Conservation (phyloP, 495 filamentous ascomycete genomes). For the Aspergillus heteromorphus region DNA sequence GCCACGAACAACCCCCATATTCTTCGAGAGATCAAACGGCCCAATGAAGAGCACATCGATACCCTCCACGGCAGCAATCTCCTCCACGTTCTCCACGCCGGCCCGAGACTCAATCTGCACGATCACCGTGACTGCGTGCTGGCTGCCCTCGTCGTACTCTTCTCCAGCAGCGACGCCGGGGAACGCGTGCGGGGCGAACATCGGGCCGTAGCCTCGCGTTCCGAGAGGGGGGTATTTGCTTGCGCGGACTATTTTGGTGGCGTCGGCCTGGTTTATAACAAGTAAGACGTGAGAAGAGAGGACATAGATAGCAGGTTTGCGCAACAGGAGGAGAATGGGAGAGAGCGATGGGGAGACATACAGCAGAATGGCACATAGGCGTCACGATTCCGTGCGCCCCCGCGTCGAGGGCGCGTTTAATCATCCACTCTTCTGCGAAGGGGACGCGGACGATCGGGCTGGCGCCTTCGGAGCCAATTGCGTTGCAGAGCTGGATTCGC, state of each 20-base stretch:
- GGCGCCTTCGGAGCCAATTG: conserved; percentile 58
- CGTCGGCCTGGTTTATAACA: conserved; percentile 43
- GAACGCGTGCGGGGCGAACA: conserved; percentile 20
- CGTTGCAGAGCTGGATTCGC: conserved; percentile 17
- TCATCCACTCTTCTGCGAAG: conserved; percentile 61
- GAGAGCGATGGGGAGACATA: background rate
- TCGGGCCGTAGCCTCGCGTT: conserved; percentile 57
- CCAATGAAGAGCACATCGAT: conserved; percentile 35
- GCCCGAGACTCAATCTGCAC: conserved; percentile 46
- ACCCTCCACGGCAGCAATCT: conserved; percentile 43
- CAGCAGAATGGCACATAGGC: conserved; percentile 28
- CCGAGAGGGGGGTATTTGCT: conserved; percentile 65
- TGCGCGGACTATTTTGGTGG: conserved; percentile 51
- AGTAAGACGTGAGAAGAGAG: too few species aligned
- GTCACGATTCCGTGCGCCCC: conserved; percentile 58
- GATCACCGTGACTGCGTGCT: conserved; percentile 32
- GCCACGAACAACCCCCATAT: conserved; percentile 31
- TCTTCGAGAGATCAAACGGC: conserved; percentile 51
- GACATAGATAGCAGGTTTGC: too few species aligned
- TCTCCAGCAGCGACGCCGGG: conserved; percentile 34
- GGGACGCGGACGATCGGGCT: conserved; percentile 64
- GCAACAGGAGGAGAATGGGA: too few species aligned
- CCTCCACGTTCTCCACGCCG: conserved; percentile 44
- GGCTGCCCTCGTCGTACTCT: conserved; percentile 31
- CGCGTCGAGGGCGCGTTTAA: conserved; percentile 66